These are phyloP conservation scores for Zostera marina DNA, from an alignment of 116 monocot species.

Conservation along the genomic window DNA sequence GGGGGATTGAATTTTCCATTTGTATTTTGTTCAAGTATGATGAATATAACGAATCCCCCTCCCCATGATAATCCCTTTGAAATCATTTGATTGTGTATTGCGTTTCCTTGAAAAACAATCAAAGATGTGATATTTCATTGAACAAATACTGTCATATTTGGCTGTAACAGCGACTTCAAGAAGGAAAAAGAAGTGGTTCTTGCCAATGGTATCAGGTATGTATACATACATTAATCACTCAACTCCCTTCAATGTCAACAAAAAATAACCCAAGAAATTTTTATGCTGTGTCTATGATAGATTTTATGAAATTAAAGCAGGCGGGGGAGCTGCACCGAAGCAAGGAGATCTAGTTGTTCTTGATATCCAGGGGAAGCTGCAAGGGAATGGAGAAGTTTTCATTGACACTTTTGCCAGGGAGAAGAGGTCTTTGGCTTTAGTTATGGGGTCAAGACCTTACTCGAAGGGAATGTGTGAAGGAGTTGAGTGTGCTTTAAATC, in stretches of 20 bases:
- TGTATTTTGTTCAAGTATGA: too few species aligned
- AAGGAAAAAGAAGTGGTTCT: constrained; percentile 53
- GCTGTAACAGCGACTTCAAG: constrained; percentile 39
- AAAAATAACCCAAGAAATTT: not conserved
- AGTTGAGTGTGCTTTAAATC: constrained; percentile 46
- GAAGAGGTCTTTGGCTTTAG: constrained; percentile 63
- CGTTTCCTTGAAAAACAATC: too few species aligned
- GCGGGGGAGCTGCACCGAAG: constrained; percentile 67
- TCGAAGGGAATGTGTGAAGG: constrained; percentile 92
- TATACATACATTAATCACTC: not conserved
- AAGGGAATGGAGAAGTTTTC: constrained; percentile 37
- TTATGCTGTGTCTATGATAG: constrained; percentile 12
- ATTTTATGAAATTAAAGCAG: constrained; percentile 57
- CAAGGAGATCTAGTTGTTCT: constrained; percentile 67
- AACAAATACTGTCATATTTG: not conserved
- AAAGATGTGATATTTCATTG: too few species aligned
- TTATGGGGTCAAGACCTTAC: constrained; percentile 94
- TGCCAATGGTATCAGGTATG: constrained; percentile 64
- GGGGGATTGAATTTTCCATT: too few species aligned
- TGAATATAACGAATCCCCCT: too few species aligned
- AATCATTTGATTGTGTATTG: too few species aligned
- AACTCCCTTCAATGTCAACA: not conserved
- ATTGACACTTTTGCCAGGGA: constrained; percentile 63
- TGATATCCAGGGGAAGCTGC: constrained; percentile 57
- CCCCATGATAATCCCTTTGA: too few species aligned